phyloP scores from a whole-genome alignment of 768 basidiomycete species.

The Flagelloscypha sp. region DNA sequence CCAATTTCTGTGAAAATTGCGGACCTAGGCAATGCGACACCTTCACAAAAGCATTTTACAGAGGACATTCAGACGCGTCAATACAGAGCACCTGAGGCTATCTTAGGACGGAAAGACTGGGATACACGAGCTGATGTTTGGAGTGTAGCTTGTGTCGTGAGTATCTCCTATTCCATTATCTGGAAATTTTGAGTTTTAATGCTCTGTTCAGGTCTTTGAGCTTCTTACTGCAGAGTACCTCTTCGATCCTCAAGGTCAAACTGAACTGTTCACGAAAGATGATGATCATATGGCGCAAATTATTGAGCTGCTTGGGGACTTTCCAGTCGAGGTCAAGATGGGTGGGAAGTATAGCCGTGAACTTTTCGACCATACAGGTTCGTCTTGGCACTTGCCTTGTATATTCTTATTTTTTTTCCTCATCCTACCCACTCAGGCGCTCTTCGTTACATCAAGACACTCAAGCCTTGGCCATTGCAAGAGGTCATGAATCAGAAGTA shows the following conservation, averaged over 20 bases:
- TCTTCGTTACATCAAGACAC: constrained; percentile 62
- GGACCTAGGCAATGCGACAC: constrained; percentile 90
- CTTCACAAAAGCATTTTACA: constrained; percentile 82
- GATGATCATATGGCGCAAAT: constrained; percentile 97
- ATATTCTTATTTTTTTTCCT: constrained; percentile 7
- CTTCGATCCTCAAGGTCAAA: constrained; percentile 82
- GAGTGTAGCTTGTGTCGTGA: constrained; percentile 82
- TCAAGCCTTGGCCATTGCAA: constrained; percentile 76
- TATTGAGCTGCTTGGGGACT: constrained; percentile 83
- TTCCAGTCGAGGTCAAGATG: constrained; percentile 64
- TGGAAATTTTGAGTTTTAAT: neutral
- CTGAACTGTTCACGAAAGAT: constrained; percentile 79
- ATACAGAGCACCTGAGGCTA: constrained; percentile 91
- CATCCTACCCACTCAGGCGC: constrained; percentile 32
- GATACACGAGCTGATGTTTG: constrained; percentile 81
- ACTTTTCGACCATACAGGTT: constrained; percentile 69
- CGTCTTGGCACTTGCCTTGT: constrained; percentile 14
- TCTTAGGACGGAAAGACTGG: constrained; percentile 83
- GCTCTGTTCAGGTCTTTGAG: constrained; percentile 58
- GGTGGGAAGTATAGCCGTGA: constrained; percentile 81
- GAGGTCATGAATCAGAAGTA: constrained; percentile 91
- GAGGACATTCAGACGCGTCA: constrained; percentile 97
- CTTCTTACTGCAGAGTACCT: constrained; percentile 86
- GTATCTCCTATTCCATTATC: constrained; percentile 15
- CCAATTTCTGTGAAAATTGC: constrained; percentile 86